phyloP scores from a whole-genome alignment of 192 early-diverging fungal species.

The Linnemannia hyalina region DNA sequence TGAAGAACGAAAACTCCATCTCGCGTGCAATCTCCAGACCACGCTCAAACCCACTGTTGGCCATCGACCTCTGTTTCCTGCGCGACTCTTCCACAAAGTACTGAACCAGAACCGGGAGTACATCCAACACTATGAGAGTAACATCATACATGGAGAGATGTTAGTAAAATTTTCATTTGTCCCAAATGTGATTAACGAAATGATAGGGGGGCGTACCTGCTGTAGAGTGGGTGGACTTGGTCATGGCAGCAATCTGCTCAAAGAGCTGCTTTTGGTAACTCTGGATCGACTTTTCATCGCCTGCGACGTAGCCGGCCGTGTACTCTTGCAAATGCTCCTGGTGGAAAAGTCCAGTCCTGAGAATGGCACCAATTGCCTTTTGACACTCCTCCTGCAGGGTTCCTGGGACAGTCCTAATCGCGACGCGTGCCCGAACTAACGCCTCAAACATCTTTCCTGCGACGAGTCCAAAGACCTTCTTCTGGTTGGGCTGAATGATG shows the following conservation, averaged over 20 bases:
- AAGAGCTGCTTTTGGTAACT: constrained; percentile 57
- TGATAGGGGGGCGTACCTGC: constrained; percentile 1
- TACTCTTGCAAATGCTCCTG: constrained; percentile 53
- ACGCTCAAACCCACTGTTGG: constrained; percentile 38
- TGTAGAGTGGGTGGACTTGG: constrained; percentile 20
- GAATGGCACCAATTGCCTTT: constrained; percentile 35
- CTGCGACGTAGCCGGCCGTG: constrained; percentile 31
- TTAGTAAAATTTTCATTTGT: not conserved
- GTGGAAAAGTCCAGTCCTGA: constrained; percentile 44
- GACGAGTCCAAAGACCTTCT: constrained; percentile 39
- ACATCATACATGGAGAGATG: not conserved
- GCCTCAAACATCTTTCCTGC: constrained; percentile 45
- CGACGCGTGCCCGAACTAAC: constrained; percentile 26
- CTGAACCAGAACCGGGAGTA: constrained; percentile 21
- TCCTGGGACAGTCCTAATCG: constrained; percentile 1
- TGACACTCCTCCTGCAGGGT: constrained; percentile 7
- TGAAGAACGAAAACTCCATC: constrained; percentile 49
- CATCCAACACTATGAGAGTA: constrained; percentile 25
- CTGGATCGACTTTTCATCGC: constrained; percentile 41
- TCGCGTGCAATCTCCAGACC: constrained; percentile 34
- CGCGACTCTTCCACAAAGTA: constrained; percentile 51
- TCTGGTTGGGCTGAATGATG: constrained; percentile 49
- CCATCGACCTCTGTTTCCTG: constrained; percentile 31
- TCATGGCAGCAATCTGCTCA: constrained; percentile 32
- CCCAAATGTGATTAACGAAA: too few species aligned